These are phyloP conservation scores for Annulohypoxylon nitens DNA, from an alignment of 495 filamentous ascomycete genomes.

Conservation along the genomic window DNA sequence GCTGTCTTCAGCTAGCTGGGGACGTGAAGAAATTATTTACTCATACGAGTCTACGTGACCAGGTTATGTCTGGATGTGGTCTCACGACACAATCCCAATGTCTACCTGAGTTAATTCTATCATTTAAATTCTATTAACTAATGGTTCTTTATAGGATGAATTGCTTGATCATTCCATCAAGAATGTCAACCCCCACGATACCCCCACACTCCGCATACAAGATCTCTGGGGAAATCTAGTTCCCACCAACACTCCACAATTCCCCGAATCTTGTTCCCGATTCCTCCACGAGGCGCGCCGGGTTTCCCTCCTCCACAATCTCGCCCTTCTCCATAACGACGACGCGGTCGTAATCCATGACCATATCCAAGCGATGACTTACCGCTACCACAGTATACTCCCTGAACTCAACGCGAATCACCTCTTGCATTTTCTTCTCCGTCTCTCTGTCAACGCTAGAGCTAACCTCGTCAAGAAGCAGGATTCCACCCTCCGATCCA, in stretches of 20 bases:
- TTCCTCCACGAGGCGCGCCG: slow-evolving; percentile 47
- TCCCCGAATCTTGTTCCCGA: slow-evolving; percentile 55
- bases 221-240: slow-evolving; percentile 1
- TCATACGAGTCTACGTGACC: background rate
- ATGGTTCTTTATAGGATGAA: background rate
- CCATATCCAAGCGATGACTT: slow-evolving; percentile 61
- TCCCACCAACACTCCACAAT: slow-evolving; percentile 38
- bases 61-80: background rate
- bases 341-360: slow-evolving; percentile 62
- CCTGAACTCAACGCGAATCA: slow-evolving; percentile 60
- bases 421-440: slow-evolving; percentile 58
- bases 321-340: slow-evolving; percentile 59
- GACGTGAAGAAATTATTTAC: slow-evolving; percentile 28
- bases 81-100: background rate
- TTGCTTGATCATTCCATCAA: background rate
- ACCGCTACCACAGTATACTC: slow-evolving; percentile 64
- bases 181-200: background rate
- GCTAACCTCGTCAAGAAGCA: slow-evolving; percentile 59
- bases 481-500: slow-evolving; percentile 43
- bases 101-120: background rate
- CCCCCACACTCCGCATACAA: background rate
- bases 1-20: slow-evolving; percentile 21
- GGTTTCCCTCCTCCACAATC: slow-evolving; percentile 60
- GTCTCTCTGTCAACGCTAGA: slow-evolving; percentile 62
- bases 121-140: too few species aligned